Base-by-base conservation (phyloP, 805 yeast species). In the Kuraishia molischiana region DNA sequence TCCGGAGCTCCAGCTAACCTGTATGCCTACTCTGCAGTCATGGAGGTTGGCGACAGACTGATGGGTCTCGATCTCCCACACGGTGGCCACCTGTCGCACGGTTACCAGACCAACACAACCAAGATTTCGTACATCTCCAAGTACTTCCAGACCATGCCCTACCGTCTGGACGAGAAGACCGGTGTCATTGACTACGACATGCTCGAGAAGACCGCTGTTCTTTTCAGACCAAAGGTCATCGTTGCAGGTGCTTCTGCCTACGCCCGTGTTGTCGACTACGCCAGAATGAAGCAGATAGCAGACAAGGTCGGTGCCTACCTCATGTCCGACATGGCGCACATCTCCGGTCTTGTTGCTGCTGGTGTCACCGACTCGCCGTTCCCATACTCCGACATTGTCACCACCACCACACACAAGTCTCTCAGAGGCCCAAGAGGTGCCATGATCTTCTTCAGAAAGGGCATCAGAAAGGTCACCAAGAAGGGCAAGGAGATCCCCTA, bases 391-490 rank as follows among this genome's bases (percentile, higher is more conserved):
- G 98, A 90, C 65, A 85, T 90, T 51, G 97, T 90, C 57, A 90
- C 98, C 46, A 90, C 97, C 45, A 90, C 98, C 38, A 87, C 97
- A 29, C 98, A 90, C 70, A 90, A 90, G 67, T 87, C 97, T 15
- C 75, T 90, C 56, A 84, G 98, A 70, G 98, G 98, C 32, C 98
- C 98, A 61, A 80, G 98, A 68, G 98, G 97, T 60, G 94, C 98
- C 35, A 82, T 90, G 87, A 90, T 90, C 58, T 90, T 90, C 71
- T 90, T 77, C 76, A 82, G 97, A 74, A 85, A 84, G 68, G 97
- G 97, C 51, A 76, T 85, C 41, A 79, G 95, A 66, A 75, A 79
- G 48, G 76, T 78, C 47, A 79, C 79, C 53, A 85, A 85, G 71
- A 77, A 77, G 49, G 97, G 96, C 48, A 85, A 84, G 61, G 89